Percentiles rank a stretch among this genome's conserved stretches.
These are phyloP conservation scores for Yarrowia phangngaensis DNA, from an alignment of 805 yeast genomes.

Conservation along the genomic window DNA sequence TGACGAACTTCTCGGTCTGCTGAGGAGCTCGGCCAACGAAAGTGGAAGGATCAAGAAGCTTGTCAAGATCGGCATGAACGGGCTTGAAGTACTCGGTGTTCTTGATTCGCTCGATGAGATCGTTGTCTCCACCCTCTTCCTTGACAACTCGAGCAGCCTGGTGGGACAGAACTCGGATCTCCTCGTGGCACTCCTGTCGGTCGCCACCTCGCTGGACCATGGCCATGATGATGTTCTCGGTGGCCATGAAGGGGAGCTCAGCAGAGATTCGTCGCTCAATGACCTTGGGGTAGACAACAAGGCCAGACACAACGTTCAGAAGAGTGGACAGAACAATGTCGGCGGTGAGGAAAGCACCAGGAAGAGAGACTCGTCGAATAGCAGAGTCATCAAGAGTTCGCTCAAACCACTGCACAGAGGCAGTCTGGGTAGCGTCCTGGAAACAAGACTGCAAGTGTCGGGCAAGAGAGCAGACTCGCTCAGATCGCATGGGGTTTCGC, in stretches of 20 bases:
- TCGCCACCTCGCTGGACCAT: conserved; percentile 98
- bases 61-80: conserved; percentile 77
- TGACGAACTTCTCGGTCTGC: conserved; percentile 91
- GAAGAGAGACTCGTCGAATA: conserved; percentile 92
- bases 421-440: conserved; percentile 92
- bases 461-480: conserved; percentile 96
- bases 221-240: conserved; percentile 98
- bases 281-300: conserved; percentile 97
- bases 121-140: conserved; percentile 98
- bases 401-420: conserved; percentile 99
- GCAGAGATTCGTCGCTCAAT: conserved; percentile 92
- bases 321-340: conserved; percentile 88
- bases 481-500: conserved; percentile 99
- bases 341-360: conserved; percentile 93
- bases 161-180: conserved; percentile 92
- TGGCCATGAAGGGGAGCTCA: conserved; percentile 98
- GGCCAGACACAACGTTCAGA: conserved; percentile 87
- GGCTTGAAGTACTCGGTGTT: conserved; percentile 80
- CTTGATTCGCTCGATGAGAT: conserved; percentile 82
- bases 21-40: conserved; percentile 98
- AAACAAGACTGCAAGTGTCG: conserved; percentile 91
- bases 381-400: conserved; percentile 98
- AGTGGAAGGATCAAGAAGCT: conserved; percentile 82
- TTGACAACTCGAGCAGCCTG: conserved; percentile 97
- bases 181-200: conserved; percentile 97